Conservation (phyloP, 345 rosid species). For the Hibiscus trionum region DNA sequence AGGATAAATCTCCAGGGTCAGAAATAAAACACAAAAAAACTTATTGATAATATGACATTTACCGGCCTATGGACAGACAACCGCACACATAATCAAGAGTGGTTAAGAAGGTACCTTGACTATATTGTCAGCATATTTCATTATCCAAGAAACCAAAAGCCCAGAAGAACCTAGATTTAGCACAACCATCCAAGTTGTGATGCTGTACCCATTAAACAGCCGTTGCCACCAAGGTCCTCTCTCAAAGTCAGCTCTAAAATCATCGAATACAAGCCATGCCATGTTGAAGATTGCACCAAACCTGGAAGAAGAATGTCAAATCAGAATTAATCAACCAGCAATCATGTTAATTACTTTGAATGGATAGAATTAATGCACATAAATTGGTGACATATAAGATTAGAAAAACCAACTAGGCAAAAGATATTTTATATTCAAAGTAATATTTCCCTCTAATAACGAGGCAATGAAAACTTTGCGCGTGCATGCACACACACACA, state of each 20-base stretch:
- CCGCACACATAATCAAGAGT: neutral
- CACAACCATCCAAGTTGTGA: constrained; percentile 56
- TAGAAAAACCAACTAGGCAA: neutral
- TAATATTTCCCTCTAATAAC: neutral
- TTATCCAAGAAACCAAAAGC: constrained; percentile 18
- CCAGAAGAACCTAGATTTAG: constrained; percentile 34
- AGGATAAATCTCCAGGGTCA: neutral
- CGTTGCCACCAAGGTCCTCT: constrained; percentile 95
- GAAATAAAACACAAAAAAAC: neutral
- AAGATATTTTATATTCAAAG: neutral
- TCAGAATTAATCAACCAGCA: neutral
- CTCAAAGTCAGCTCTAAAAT: constrained; percentile 80
- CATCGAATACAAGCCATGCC: constrained; percentile 76
- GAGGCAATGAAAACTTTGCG: neutral
- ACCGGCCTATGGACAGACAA: neutral
- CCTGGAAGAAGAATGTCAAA: constrained; percentile 26
- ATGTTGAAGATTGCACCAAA: constrained; percentile 81
- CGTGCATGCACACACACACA: neutral
- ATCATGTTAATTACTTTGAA: neutral
- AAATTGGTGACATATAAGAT: neutral
- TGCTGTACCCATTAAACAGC: constrained; percentile 64
- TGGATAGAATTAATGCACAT: neutral
- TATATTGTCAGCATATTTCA: constrained; percentile 45
- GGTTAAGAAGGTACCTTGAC: constrained; percentile 52
- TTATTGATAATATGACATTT: neutral